Conservation (phyloP, 2,329 filamentous ascomycete genomes). For the Hortaea werneckii region DNA sequence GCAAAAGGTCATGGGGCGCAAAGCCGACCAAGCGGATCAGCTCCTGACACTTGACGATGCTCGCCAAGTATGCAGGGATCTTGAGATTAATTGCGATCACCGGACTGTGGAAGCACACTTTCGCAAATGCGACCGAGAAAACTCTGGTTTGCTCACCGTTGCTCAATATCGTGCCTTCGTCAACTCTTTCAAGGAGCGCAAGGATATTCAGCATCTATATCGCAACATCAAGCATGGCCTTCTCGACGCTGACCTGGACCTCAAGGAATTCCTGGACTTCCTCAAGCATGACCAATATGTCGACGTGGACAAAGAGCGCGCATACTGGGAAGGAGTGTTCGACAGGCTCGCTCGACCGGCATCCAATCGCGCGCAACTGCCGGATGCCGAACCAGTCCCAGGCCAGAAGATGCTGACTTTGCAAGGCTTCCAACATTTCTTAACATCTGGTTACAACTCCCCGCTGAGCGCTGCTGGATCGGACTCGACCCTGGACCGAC, state of each 20-base stretch:
- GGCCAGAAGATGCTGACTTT: conserved; percentile 59
- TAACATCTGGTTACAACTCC: conserved; percentile 49
- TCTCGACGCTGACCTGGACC: conserved; percentile 51
- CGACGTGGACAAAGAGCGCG: conserved; percentile 55
- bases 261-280: conserved; percentile 66
- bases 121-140: conserved; percentile 55
- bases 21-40: conserved; percentile 52
- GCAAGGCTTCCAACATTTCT: conserved; percentile 65
- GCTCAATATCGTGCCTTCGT: conserved; percentile 77
- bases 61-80: conserved; percentile 71
- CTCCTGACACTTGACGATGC: conserved; percentile 69
- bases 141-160: conserved; percentile 61
- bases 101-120: conserved; percentile 66
- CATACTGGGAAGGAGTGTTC: conserved; percentile 64
- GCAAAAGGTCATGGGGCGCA: conserved; percentile 69
- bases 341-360: conserved; percentile 19
- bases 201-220: conserved; percentile 70
- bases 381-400: conserved; percentile 32
- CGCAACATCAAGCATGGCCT: conserved; percentile 38
- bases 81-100: conserved; percentile 84
- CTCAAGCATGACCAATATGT: conserved; percentile 64
- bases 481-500: conserved; percentile 55
- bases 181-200: conserved; percentile 68
- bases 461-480: conserved; percentile 15
- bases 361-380: conserved; percentile 29